Evolutionary conservation across 805 yeast species (phyloP), one percentile per base, ranked within the genome.

Genomic region (Metschnikowia lunata): DNA sequence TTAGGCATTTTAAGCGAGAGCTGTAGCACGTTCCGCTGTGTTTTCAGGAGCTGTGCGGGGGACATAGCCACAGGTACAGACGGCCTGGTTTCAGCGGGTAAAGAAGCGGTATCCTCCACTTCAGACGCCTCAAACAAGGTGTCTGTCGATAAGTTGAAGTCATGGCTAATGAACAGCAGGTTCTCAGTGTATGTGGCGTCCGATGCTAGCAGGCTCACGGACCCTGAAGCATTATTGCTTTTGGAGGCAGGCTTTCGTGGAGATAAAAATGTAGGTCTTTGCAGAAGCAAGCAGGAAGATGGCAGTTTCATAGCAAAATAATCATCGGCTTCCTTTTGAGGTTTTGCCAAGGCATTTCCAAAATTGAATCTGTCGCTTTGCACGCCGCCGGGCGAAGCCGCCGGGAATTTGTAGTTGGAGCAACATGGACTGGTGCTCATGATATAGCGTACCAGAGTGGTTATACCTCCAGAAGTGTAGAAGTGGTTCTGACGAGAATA

Each of bases 191-290:
- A 40, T 1, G 58, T 54, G 30, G 60, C 53, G 37, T 62, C 63
- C 29, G 67, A 62, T 9, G 55, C 55, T n/a, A 64, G 46, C 37
- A 67, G 59, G 37, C 62, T 56, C 40, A 62, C 52, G 31, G 65
- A 61, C 34, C 56, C 62, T 5, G 40, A 32, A 4, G 29, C 37
- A 7, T 39, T 30, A 13, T 11, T 26, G 31, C n/a, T 29, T 12
- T 12, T 29, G 31, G 31, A 10, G 26, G 32, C 26, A 12, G 35
- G 33, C 12, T 40, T 45, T 30, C 37, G 40, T 28, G 45, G 45
- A 8, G 42, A 37, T 3, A 40, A 8, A 26, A 37, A 40, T 15
- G 46, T 39, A 18, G 38, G 42, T 35, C 23, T 42, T 26, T 42
- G 46, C 46, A 43, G 46, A n/a, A 30, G 36, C 4, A 30, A 26